Evolutionary conservation across 2,329 filamentous ascomycete genomes (phyloP).

Genomic region (Fusarium sp.): DNA sequence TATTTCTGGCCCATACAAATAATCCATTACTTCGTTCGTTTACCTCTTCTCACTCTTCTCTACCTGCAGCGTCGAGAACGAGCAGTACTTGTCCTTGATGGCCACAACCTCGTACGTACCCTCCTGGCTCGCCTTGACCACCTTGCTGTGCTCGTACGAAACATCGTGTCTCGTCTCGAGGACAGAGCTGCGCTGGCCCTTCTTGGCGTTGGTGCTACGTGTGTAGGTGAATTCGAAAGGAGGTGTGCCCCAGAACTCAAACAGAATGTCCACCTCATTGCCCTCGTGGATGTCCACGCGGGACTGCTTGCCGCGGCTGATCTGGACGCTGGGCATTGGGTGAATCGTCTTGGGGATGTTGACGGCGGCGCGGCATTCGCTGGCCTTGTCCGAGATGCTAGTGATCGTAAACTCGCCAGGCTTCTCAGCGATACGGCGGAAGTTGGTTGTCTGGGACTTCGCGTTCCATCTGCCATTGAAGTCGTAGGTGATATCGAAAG

Average conservation of each 20-base stretch:
- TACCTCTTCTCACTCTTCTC: constrained; percentile 61
- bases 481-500: constrained; percentile 92
- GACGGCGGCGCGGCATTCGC: constrained; percentile 85
- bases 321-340: constrained; percentile 89
- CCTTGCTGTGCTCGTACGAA: constrained; percentile 84
- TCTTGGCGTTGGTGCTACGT: constrained; percentile 85
- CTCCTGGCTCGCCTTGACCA: constrained; percentile 88
- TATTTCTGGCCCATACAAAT: constrained; percentile 21
- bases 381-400: constrained; percentile 86
- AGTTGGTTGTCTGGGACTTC: constrained; percentile 81
- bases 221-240: constrained; percentile 99
- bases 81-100: constrained; percentile 93
- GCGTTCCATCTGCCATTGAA: constrained; percentile 89
- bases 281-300: constrained; percentile 97
- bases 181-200: constrained; percentile 81
- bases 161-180: constrained; percentile 92
- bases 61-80: constrained; percentile 80
- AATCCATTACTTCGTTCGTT: neutral
- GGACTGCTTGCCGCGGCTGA: constrained; percentile 84
- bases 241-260: constrained; percentile 94
- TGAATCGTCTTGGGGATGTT: constrained; percentile 88
- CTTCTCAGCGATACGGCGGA: constrained; percentile 92
- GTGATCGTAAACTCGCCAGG: constrained; percentile 91
- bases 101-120: constrained; percentile 97
- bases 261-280: constrained; percentile 90